These are phyloP conservation scores for Cladosporium austrohemisphaericum DNA, from an alignment of 2,329 filamentous ascomycete species.

Conservation along the genomic window DNA sequence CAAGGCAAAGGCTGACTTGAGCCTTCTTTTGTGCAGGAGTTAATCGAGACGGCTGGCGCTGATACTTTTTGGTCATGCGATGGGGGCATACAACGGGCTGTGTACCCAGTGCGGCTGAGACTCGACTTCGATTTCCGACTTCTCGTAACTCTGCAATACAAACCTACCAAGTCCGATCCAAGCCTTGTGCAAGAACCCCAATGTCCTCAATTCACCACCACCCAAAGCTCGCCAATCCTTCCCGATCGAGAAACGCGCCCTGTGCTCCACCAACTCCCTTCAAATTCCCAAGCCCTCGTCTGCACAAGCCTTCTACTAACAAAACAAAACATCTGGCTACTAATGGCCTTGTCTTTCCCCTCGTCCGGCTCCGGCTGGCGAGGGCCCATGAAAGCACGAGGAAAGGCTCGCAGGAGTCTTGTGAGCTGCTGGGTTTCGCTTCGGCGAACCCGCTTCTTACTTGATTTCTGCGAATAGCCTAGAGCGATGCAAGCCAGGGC, in stretches of 20 bases:
- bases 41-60: constrained; percentile 11
- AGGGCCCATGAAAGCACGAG: constrained; percentile 28
- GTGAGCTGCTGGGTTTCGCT: constrained; percentile 30
- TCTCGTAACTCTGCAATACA: constrained; percentile 16
- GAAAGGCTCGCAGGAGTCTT: constrained; percentile 29
- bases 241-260: background rate
- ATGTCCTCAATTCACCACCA: background rate
- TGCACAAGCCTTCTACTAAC: background rate
- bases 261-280: no score
- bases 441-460: constrained; percentile 40
- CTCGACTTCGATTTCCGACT: constrained; percentile 12
- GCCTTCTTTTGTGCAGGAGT: constrained; percentile 9
- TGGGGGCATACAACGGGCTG: constrained; percentile 10
- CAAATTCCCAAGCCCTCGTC: background rate
- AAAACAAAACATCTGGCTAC: background rate
- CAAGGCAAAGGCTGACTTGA: constrained; percentile 8
- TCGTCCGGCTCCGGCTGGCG: constrained; percentile 5
- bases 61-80: constrained; percentile 10
- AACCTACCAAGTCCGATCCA: constrained; percentile 14
- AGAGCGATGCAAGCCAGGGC: constrained; percentile 21
- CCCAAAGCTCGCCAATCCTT: background rate
- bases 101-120: constrained; percentile 6
- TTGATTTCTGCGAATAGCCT: constrained; percentile 23
- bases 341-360: constrained; percentile 31
- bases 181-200: no score